These are phyloP conservation scores for Podaxis mareebaensis DNA, from an alignment of 768 basidiomycete species.

Conservation along the genomic window DNA sequence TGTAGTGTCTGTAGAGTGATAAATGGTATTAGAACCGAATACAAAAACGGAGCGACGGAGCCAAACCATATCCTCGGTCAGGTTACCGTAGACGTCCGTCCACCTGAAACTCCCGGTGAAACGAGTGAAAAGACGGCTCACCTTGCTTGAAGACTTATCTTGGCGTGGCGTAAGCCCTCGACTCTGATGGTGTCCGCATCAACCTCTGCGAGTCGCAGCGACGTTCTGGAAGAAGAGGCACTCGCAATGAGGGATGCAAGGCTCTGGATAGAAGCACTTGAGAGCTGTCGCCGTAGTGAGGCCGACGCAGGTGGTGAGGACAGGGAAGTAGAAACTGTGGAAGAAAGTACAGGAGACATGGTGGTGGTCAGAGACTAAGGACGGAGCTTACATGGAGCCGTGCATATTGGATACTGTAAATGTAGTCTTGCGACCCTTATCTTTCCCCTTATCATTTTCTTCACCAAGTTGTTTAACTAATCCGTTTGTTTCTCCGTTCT, in stretches of 20 bases:
- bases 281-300: slow-evolving; percentile 26
- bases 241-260: slow-evolving; percentile 30
- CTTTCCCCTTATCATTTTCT: neutral
- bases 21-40: slow-evolving; percentile 22
- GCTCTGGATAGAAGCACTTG: slow-evolving; percentile 35
- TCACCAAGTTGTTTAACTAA: neutral
- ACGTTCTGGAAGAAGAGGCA: slow-evolving; percentile 32
- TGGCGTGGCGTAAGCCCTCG: slow-evolving; percentile 63
- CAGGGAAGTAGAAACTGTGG: slow-evolving; percentile 1
- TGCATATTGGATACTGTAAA: neutral
- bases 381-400: neutral
- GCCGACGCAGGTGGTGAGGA: slow-evolving; percentile 15
- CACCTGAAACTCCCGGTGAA: slow-evolving; percentile 32
- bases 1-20: slow-evolving; percentile 57
- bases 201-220: slow-evolving; percentile 35
- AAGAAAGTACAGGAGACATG: slow-evolving; percentile 12
- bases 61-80: slow-evolving; percentile 30
- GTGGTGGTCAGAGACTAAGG: slow-evolving; percentile 19
- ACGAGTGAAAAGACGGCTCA: slow-evolving; percentile 43
- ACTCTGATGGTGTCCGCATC: slow-evolving; percentile 46
- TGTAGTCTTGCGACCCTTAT: neutral
- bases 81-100: slow-evolving; percentile 33
- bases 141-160: slow-evolving; percentile 64
- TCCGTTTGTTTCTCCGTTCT: neutral
- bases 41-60: slow-evolving; percentile 27